Conservation (phyloP, 2,329 filamentous ascomycete genomes). For the Colletotrichum tropicicola region DNA sequence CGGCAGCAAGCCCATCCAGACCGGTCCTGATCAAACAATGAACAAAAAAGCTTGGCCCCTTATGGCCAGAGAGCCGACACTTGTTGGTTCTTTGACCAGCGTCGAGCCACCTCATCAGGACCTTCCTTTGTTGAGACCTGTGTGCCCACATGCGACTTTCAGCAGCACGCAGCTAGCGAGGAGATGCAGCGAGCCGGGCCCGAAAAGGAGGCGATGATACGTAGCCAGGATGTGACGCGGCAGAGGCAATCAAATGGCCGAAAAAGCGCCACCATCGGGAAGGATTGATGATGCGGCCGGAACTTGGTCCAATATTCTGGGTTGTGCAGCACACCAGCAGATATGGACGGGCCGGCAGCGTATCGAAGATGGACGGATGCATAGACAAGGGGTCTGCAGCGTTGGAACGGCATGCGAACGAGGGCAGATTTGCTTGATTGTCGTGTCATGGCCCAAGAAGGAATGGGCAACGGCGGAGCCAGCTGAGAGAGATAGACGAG, state of each 20-base stretch:
- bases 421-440: neutral
- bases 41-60: constrained; percentile 3
- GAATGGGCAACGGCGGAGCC: neutral
- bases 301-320: constrained; percentile 1
- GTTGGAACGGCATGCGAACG: neutral
- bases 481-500: neutral
- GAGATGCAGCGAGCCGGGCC: neutral
- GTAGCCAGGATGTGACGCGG: neutral
- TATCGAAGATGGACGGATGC: constrained; percentile 10
- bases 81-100: constrained; percentile 1
- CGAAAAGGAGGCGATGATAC: constrained; percentile 5
- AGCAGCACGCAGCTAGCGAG: neutral
- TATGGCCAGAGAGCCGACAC: neutral
- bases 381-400: neutral
- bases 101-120: neutral
- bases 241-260: neutral
- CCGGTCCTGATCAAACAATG: neutral
- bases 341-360: neutral
- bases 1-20: neutral
- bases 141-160: neutral
- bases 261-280: constrained; percentile 14
- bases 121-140: constrained; percentile 6
- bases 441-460: neutral
- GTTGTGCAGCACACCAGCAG: constrained; percentile 9
- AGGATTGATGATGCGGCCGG: neutral